phyloP scores from a whole-genome alignment of 1,139 yeast species.

The Candida pseudoviswanathii region DNA sequence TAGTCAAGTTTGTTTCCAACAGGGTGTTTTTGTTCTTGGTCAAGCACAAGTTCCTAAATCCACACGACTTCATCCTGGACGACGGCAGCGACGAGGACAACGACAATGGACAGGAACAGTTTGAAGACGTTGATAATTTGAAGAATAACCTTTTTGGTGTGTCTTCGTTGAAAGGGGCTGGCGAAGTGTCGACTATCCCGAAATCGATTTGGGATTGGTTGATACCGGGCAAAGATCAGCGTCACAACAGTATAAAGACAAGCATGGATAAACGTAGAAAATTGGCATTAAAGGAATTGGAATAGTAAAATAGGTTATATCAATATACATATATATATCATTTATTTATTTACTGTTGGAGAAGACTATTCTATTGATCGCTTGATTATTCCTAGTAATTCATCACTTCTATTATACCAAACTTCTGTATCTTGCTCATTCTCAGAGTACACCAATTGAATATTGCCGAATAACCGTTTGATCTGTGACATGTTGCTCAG shows the following conservation, averaged over 20 bases:
- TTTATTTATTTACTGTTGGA: background rate
- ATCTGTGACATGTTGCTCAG: conserved; percentile 32
- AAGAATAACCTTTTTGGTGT: conserved; percentile 42
- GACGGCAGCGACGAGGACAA: conserved; percentile 26
- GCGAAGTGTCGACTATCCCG: conserved; percentile 33
- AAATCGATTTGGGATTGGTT: conserved; percentile 32
- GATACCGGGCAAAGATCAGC: conserved; percentile 13
- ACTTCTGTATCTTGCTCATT: conserved; percentile 19
- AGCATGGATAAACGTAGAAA: conserved; percentile 46
- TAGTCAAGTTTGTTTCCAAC: conserved; percentile 25
- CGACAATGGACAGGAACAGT: conserved; percentile 22
- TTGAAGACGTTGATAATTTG: conserved; percentile 32
- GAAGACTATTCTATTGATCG: conserved; percentile 14
- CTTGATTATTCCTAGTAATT: conserved; percentile 35
- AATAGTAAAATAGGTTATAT: conserved; percentile 17
- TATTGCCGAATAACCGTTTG: conserved; percentile 25
- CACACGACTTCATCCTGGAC: conserved; percentile 24
- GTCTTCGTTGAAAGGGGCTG: conserved; percentile 45
- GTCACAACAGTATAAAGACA: conserved; percentile 20
- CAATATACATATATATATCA: background rate
- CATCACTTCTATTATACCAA: conserved; percentile 42
- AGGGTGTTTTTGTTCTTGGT: conserved; percentile 23
- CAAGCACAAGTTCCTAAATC: conserved; percentile 27
- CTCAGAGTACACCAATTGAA: conserved; percentile 25
- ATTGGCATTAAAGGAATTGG: conserved; percentile 45